Evolutionary conservation across 495 filamentous ascomycete species (phyloP), one percentile per base, ranked within the genome.

Genomic region (Filosporella fistucella): DNA sequence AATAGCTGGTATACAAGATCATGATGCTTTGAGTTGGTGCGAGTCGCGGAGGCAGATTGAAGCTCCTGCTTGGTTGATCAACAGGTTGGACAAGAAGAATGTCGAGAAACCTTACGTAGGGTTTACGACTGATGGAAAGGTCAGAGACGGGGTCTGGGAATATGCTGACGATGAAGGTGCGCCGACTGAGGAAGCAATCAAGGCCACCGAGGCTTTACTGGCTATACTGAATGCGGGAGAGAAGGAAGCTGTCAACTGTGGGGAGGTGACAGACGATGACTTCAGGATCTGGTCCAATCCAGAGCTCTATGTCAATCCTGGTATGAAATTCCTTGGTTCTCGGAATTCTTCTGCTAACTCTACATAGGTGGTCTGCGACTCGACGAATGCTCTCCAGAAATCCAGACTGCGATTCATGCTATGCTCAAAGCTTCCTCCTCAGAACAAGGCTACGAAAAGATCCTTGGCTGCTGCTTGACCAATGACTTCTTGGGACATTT

Each of bases 401-500:
- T 61, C n/a, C 48, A 49, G 42, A 46, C 45, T 1, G 39, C 46
- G 4, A 51, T 61, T 26, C 58, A 52, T 20, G 33, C 36, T 13
- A 29, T 61, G 20, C 43, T 61, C n/a, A 52, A 72, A 39, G 52
- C 68, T 0, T 78, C 80, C 0, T 69, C 87, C 8, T 88, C 82
- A 0, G 68, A 75, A 0, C 78, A 82, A 52, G 85, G 86, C 30
- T 90, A 88, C 66, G 66, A 71, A 23, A 89, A 89, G 54, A 83
- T 83, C 46, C 57, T 80, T 28, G 72, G 61, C 14, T 82, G 82
- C 5, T 87, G 87, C 80, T 77, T 80, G 58, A 85, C 85, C 62
- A 90, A 90, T 67, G 78, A 81, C 52, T 90, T 88, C 70, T 75
- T 90, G 2, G 86, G 85, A 47, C 74, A 85, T 37, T 69, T 90